Base-by-base conservation (phyloP, 345 rosid genomes). In the Hypericum androsaemum region DNA sequence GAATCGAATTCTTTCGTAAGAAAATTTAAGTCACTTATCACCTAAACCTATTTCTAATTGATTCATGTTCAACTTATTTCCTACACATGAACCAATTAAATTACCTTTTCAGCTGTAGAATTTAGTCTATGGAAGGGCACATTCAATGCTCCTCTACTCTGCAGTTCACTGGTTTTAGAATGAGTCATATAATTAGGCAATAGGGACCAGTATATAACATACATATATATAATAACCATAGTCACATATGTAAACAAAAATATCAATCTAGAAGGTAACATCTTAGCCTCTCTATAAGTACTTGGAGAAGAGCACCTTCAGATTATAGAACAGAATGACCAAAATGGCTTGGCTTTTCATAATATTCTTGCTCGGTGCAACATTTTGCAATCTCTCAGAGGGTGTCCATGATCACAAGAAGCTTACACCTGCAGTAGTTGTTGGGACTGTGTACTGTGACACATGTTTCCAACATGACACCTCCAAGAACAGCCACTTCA, bases 391-490 rank as follows among this genome's bases (percentile, higher is more conserved):
- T 36, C 12, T 41, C 14, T 64, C 80, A n/a, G 75, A 73, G 10
- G 74, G 64, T 22, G 53, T 53, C 7, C 67, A 51, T 47, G 47
- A 1, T 22, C 32, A 45, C 14, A 67, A 61, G 61, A 77, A 66
- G 53, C 79, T 52, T 60, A 76, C 77, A 53, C 69, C 86, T 50
- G 80, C 95, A 0, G 61, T 74, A 42, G 85, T 82, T 35, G 89
- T 90, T 35, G 96, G 98, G 37, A 82, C 89, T 54, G 96, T 87
- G 41, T 84, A 73, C 75, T 90, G 98, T 37, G 95, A 87, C 68
- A 84, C 95, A 9, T 87, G 98, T 67, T 82, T 84, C 74, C 83
- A 62, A 8, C 45, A 69, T 37, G 76, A 56, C 43, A 69, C 79
- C 75, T 69, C 95, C 0, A 77, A 59, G 70, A 43, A 64, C 47